Evolutionary conservation across 2,329 filamentous ascomycete species (phyloP), one percentile per base, ranked within the genome.

Genomic region (Thermothelomyces thermophilus): DNA sequence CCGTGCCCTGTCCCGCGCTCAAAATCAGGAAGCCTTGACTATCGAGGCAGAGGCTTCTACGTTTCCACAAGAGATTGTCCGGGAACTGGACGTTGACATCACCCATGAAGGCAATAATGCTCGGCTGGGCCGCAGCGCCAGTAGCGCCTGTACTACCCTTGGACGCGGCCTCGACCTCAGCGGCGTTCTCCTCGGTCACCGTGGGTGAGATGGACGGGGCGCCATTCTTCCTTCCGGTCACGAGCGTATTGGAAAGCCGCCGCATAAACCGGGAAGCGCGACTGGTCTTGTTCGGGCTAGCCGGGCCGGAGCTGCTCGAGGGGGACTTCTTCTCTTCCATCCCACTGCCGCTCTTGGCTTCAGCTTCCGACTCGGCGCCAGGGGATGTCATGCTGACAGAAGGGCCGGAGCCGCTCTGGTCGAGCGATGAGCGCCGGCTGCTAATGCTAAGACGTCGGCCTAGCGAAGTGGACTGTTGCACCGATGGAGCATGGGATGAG

Each of bases 41-140:
- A 66, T 97, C 90, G 50, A 98, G 80, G 56, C 85, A 85, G 69
- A 96, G 83, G 62, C 85, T 90, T 53, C 93, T 83, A 48, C 91
- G 86, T 72, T 97, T 98, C 93, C 93, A 98, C 11, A 98, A 76
- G 41, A 98, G 75, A 48, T 89, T 95, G 64, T 97, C 91, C 0
- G 93, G 93, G 65, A 98, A 96, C 65, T 98, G 93, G 10, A 97
- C 87, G 61, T 98, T 97, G 56, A 98, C 84, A 62, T 96, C 88
- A 42, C 90, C 89, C 66, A 95, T 78, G 54, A 85, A 83, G 3
- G 87, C 75, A 22, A 84, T 75, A 46, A 82, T 70, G 41, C 66
- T 68, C 14, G 67, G 58, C 52, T 41, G 51, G 16, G 52, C 26
- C 3, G 46, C 51, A 9, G 49, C 52, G 53, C 30, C 41, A 39